A percentile compares a stretch with the other conserved stretches of the same genome.
These are phyloP conservation scores for Ilyonectria mors-panacis DNA, from an alignment of 2,329 filamentous ascomycete genomes.

Conservation along the genomic window DNA sequence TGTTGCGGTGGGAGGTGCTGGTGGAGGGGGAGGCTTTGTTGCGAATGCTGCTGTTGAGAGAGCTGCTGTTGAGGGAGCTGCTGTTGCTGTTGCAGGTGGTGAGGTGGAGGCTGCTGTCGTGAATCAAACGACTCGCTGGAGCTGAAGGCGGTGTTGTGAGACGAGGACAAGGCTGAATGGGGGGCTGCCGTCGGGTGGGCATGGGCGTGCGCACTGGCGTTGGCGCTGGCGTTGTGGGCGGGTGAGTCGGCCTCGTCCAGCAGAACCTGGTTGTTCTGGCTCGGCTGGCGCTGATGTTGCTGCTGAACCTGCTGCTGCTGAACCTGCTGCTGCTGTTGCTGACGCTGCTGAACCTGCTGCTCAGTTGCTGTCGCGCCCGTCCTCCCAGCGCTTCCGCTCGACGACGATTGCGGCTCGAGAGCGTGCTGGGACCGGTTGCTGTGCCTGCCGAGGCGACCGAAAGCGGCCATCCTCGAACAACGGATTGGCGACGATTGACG, in stretches of 20 bases:
- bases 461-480: conserved; percentile 62
- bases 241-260: conserved; percentile 49
- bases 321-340: conserved; percentile 40
- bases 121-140: conserved; percentile 64
- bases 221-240: conserved; percentile 43
- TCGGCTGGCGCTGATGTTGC: conserved; percentile 22
- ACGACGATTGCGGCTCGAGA: conserved; percentile 61
- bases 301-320: conserved; percentile 28
- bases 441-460: conserved; percentile 69
- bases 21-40: conserved; percentile 44
- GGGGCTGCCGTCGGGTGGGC: conserved; percentile 48
- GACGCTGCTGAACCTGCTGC: conserved; percentile 39
- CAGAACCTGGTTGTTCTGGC: conserved; percentile 30
- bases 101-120: conserved; percentile 42
- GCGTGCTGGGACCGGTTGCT: conserved; percentile 71
- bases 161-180: conserved; percentile 63
- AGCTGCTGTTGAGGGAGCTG: conserved; percentile 49
- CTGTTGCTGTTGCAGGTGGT: conserved; percentile 49
- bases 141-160: conserved; percentile 58
- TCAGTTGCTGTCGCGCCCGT: conserved; percentile 41
- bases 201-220: conserved; percentile 39
- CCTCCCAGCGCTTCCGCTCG: conserved; percentile 45
- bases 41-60: conserved; percentile 46
- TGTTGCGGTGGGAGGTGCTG: conserved; percentile 28
- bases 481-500: conserved; percentile 24